Evolutionary conservation across 331 rosid genomes (phyloP).

Genomic region (Stylosanthes scabra): DNA sequence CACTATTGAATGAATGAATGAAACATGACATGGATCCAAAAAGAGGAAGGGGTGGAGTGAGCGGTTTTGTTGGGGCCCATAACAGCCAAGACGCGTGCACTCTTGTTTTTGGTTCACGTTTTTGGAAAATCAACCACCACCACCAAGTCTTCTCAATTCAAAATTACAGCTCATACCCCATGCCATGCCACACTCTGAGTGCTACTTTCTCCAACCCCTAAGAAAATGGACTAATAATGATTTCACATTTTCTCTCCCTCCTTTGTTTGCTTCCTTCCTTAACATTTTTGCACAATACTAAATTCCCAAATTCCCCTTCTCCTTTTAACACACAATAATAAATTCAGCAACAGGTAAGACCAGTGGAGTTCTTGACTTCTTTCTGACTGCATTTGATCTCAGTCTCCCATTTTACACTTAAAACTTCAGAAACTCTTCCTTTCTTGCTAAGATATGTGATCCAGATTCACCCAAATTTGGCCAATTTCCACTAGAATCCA

Average conservation of each 20-base stretch:
- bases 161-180: slow-evolving; percentile 51
- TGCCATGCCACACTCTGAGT: slow-evolving; percentile 55
- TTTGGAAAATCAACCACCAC: slow-evolving; percentile 35
- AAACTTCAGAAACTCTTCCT: too few species aligned
- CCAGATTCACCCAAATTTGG: neutral
- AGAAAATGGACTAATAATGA: slow-evolving; percentile 59
- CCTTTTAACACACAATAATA: slow-evolving; percentile 28
- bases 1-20: slow-evolving; percentile 33
- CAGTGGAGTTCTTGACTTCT: slow-evolving; percentile 1
- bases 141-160: slow-evolving; percentile 44
- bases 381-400: too few species aligned
- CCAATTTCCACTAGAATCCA: neutral
- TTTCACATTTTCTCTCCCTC: slow-evolving; percentile 48
- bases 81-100: slow-evolving; percentile 62
- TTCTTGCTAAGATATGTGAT: neutral
- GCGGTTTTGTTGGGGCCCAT: slow-evolving; percentile 55
- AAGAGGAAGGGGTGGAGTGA: slow-evolving; percentile 43
- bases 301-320: slow-evolving; percentile 9
- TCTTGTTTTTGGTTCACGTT: slow-evolving; percentile 44
- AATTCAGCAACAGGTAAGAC: slow-evolving; percentile 28
- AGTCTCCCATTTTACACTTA: too few species aligned
- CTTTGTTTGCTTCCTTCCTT: too few species aligned
- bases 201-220: slow-evolving; percentile 76
- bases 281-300: too few species aligned
- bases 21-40: slow-evolving; percentile 63